Conservation (phyloP, 2,329 filamentous ascomycete species). For the Pezicula radicicola region DNA sequence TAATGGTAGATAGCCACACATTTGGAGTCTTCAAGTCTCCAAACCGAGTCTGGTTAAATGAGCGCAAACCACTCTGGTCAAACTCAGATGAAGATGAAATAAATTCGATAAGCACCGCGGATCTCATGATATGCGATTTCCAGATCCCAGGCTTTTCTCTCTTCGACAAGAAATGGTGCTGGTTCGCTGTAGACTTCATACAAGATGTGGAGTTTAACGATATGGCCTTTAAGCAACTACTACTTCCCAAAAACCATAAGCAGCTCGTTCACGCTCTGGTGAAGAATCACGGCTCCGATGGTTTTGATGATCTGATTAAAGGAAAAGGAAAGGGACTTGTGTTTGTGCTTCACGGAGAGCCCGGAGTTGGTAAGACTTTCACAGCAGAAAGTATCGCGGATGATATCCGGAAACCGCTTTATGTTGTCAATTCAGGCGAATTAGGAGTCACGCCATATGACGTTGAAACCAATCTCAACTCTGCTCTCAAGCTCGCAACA, state of each 20-base stretch:
- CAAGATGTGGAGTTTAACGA: slow-evolving; percentile 45
- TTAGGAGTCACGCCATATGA: slow-evolving; percentile 15
- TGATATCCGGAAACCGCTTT: slow-evolving; percentile 25
- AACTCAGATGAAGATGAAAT: background rate
- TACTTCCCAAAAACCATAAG: slow-evolving; percentile 57
- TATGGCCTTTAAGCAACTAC: slow-evolving; percentile 73
- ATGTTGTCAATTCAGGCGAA: slow-evolving; percentile 26
- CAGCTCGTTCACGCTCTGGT: slow-evolving; percentile 74
- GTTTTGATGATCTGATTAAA: slow-evolving; percentile 74
- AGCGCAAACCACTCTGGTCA: slow-evolving; percentile 1
- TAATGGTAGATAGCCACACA: slow-evolving; percentile 20
- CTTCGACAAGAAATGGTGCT: slow-evolving; percentile 12
- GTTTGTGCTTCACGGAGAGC: slow-evolving; percentile 73
- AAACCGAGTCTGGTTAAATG: slow-evolving; percentile 11
- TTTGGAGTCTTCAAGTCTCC: slow-evolving; percentile 11
- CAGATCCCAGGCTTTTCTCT: slow-evolving; percentile 12
- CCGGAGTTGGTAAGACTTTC: slow-evolving; percentile 80
- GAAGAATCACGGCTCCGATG: slow-evolving; percentile 72
- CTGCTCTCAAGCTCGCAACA: slow-evolving; percentile 16
- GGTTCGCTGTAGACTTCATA: slow-evolving; percentile 1
- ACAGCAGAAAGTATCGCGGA: slow-evolving; percentile 68
- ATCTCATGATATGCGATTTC: slow-evolving; percentile 9
- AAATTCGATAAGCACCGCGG: slow-evolving; percentile 3
- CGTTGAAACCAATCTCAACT: slow-evolving; percentile 1
- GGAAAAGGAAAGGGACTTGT: slow-evolving; percentile 87